Conservation (phyloP, 306 rosid species). For the Myrica gale region DNA sequence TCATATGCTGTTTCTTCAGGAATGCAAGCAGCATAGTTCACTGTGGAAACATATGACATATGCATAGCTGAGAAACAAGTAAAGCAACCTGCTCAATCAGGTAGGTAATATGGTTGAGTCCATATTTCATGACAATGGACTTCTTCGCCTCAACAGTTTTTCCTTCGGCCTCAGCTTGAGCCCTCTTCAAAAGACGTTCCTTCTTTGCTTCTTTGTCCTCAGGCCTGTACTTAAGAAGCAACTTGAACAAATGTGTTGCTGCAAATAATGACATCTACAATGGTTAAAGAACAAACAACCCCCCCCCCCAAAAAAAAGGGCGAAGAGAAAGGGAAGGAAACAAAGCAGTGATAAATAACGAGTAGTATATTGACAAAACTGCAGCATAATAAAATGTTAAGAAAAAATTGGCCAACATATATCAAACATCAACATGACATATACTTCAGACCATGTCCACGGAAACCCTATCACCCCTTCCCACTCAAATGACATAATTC, state of each 20-base stretch:
- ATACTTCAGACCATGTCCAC: neutral
- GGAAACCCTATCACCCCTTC: neutral
- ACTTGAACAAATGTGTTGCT: conserved; percentile 73
- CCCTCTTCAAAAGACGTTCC: conserved; percentile 68
- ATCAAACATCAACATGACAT: neutral
- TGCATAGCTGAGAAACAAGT: neutral
- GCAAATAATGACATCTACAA: conserved; percentile 10
- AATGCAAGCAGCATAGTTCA: neutral
- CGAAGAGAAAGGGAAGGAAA: neutral
- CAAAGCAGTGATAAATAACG: neutral
- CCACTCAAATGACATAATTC: neutral
- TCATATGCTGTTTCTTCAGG: neutral
- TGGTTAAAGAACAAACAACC: neutral
- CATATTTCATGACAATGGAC: conserved; percentile 68
- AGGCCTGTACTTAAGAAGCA: conserved; percentile 72
- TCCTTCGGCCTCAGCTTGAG: conserved; percentile 69
- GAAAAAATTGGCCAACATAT: neutral
- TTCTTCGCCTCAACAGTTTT: conserved; percentile 62
- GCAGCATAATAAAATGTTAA: neutral
- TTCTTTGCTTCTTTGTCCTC: conserved; percentile 76
- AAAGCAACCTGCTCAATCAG: conserved; percentile 65
- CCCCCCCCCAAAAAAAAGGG: no score
- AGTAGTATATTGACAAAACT: neutral
- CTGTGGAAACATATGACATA: neutral
- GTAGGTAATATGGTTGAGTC: conserved; percentile 78